These are phyloP conservation scores for Pseudonitzschia delicatissima DNA, from an alignment of 108 stramenopile species.

Conservation along the genomic window DNA sequence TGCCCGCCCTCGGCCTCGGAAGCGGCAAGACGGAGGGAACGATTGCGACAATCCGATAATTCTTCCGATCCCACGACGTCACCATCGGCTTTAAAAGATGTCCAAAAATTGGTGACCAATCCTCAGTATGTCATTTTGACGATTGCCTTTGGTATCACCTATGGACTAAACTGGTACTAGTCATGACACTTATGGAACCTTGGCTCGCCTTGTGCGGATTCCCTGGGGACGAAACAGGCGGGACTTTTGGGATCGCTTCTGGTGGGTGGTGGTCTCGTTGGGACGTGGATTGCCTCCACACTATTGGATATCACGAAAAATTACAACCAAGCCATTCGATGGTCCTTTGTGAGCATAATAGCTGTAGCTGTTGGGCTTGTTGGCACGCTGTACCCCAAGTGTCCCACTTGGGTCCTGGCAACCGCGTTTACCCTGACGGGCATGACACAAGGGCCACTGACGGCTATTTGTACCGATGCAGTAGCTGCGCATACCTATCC, in stretches of 20 bases:
- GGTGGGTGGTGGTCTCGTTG: slow-evolving; percentile 5
- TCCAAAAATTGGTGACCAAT: slow-evolving; percentile 3
- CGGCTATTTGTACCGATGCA: slow-evolving; percentile 11
- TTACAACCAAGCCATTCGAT: slow-evolving; percentile 7
- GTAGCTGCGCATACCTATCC: slow-evolving; percentile 14
- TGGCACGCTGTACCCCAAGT: not conserved
- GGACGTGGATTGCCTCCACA: slow-evolving; percentile 6
- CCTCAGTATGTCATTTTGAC: slow-evolving; percentile 1
- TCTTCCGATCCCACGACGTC: not conserved
- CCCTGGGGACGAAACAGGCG: slow-evolving; percentile 10
- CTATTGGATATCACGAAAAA: slow-evolving; percentile 9
- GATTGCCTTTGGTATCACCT: not conserved
- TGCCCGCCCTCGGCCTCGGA: not conserved
- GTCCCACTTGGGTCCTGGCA: not conserved
- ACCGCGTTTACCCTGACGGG: slow-evolving; percentile 3
- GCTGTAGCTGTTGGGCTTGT: not conserved
- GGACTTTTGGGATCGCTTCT: slow-evolving; percentile 3
- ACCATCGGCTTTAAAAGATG: not conserved
- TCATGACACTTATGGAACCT: slow-evolving; percentile 6
- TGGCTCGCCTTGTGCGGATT: slow-evolving; percentile 18
- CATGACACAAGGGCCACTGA: slow-evolving; percentile 10
- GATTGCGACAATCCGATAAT: not conserved
- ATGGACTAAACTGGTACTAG: slow-evolving; percentile 4
- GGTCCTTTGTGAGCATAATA: not conserved
- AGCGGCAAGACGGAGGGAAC: not conserved